Percentiles rank a stretch among this genome's conserved stretches.
phyloP scores from a whole-genome alignment of 2,329 filamentous ascomycete species.

The Rutstroemia sp. region DNA sequence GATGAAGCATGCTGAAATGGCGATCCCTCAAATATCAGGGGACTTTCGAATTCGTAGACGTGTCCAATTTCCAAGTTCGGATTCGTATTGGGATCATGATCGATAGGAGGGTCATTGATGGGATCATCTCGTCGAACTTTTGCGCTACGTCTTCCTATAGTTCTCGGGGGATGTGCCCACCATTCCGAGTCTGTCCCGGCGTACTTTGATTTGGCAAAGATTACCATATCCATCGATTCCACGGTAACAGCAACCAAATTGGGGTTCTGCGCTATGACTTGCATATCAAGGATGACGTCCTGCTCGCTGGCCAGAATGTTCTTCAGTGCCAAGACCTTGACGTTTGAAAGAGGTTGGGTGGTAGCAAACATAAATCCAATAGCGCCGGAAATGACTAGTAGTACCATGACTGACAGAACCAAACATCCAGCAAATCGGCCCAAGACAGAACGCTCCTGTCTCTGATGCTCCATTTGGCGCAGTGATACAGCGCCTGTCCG shows the following conservation, averaged over 20 bases:
- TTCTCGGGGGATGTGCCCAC: constrained; percentile 39
- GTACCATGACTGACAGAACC: constrained; percentile 71
- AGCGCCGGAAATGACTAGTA: constrained; percentile 76
- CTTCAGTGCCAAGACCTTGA: constrained; percentile 71
- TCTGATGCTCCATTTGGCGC: constrained; percentile 66
- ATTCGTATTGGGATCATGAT: constrained; percentile 56
- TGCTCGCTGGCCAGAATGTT: constrained; percentile 92
- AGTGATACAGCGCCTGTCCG: constrained; percentile 48
- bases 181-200: constrained; percentile 58
- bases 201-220: constrained; percentile 91
- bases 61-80: constrained; percentile 90
- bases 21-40: constrained; percentile 81
- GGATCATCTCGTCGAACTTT: constrained; percentile 24
- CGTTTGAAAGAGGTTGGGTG: constrained; percentile 75
- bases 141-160: constrained; percentile 29
- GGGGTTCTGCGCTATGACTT: constrained; percentile 82
- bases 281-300: constrained; percentile 88
- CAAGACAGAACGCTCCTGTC: constrained; percentile 55
- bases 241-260: constrained; percentile 87
- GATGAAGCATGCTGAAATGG: constrained; percentile 70
- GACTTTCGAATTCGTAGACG: constrained; percentile 79
- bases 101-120: constrained; percentile 32
- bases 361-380: constrained; percentile 87
- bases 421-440: constrained; percentile 78
- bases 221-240: constrained; percentile 77